Percentiles rank a stretch among this genome's conserved stretches.
Conservation (phyloP, 371 early-diverging fungal genomes). For the Mucor irregularis region DNA sequence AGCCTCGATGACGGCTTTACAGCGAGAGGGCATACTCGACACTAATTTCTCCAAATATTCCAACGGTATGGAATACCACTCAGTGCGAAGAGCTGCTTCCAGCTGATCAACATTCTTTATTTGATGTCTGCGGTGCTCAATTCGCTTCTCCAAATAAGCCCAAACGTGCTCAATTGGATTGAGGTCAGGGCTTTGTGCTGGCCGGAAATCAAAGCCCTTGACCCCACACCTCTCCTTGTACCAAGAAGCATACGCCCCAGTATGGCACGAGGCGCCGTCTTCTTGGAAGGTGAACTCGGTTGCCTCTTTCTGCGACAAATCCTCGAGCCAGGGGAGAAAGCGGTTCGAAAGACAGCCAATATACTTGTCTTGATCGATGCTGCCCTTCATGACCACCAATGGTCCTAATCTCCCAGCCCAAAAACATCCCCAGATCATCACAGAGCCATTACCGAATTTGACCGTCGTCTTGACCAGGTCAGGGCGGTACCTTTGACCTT, state of each 20-base stretch:
- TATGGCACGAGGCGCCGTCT: conserved; percentile 12
- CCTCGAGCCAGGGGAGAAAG: neutral
- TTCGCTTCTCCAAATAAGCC: neutral
- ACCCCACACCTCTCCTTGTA: neutral
- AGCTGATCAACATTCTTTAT: neutral
- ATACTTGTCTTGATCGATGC: conserved; percentile 3
- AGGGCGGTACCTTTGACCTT: neutral
- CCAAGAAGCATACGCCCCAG: conserved; percentile 5
- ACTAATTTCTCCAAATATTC: neutral
- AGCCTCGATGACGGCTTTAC: neutral
- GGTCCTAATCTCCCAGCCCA: conserved; percentile 3
- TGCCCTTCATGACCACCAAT: neutral
- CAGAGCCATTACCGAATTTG: neutral
- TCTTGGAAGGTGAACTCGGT: conserved; percentile 9
- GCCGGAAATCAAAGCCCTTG: conserved; percentile 14
- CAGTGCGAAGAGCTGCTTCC: neutral
- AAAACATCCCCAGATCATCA: conserved; percentile 13
- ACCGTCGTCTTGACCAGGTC: neutral
- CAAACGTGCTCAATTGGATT: conserved; percentile 20
- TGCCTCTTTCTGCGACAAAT: neutral
- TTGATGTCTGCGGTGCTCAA: neutral
- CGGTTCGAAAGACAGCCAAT: neutral
- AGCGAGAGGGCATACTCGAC: neutral
- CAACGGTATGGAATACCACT: neutral
- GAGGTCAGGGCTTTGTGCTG: conserved; percentile 20